A percentile compares a stretch with the other conserved stretches of the same genome.
These are phyloP conservation scores for Aschersonia sp. DNA, from an alignment of 2,329 filamentous ascomycete species.

Conservation along the genomic window DNA sequence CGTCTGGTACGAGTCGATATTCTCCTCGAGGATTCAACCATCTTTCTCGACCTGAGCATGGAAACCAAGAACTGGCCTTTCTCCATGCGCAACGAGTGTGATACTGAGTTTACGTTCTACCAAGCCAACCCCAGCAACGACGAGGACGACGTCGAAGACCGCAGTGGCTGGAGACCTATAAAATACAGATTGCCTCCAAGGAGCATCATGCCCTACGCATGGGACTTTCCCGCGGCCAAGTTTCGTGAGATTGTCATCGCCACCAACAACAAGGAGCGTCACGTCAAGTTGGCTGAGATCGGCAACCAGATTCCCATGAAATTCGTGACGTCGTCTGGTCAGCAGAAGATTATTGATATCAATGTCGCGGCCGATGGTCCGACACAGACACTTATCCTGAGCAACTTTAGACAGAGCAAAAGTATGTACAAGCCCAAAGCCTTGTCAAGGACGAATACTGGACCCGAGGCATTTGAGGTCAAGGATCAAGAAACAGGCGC, in stretches of 20 bases:
- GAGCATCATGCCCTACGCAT: conserved; percentile 98
- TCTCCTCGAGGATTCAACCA: conserved; percentile 80
- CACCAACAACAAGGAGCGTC: conserved; percentile 44
- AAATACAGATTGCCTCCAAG: conserved; percentile 81
- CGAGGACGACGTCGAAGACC: conserved; percentile 72
- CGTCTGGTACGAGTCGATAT: conserved; percentile 77
- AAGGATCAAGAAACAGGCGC: conserved; percentile 81
- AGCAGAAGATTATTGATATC: conserved; percentile 85
- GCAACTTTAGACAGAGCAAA: conserved; percentile 85
- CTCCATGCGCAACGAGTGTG: conserved; percentile 96
- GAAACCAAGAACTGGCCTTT: conserved; percentile 97
- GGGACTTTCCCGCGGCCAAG: conserved; percentile 98
- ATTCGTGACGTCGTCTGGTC: conserved; percentile 50
- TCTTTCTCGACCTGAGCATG: conserved; percentile 80
- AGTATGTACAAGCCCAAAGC: conserved; percentile 64
- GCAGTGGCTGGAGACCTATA: conserved; percentile 82
- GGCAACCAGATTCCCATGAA: conserved; percentile 94
- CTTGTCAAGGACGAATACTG: conserved; percentile 29
- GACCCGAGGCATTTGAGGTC: conserved; percentile 64
- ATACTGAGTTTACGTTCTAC: conserved; percentile 91
- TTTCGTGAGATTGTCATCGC: conserved; percentile 77
- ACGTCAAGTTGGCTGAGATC: conserved; percentile 92
- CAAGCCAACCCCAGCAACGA: conserved; percentile 88
- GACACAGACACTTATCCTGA: conserved; percentile 84
- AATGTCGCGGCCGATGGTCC: conserved; percentile 93